phyloP scores from a whole-genome alignment of 768 basidiomycete genomes.

The Mycena pura region DNA sequence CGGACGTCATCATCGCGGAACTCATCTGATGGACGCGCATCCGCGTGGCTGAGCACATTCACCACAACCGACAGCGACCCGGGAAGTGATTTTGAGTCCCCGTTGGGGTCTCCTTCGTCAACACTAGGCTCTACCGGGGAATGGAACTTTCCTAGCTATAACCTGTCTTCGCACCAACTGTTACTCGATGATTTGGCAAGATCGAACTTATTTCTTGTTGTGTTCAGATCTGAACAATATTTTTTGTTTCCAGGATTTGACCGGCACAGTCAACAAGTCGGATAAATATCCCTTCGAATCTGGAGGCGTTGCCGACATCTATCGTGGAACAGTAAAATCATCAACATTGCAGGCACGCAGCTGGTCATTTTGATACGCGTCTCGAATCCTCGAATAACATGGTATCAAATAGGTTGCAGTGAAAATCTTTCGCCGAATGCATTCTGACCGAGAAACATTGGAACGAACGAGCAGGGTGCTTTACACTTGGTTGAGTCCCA shows the following conservation, averaged over 20 bases:
- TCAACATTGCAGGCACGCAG: neutral
- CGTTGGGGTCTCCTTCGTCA: neutral
- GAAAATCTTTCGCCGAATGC: conserved; percentile 17
- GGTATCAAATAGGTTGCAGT: conserved; percentile 5
- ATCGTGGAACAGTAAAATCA: neutral
- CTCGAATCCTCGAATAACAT: neutral
- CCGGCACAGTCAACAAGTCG: neutral
- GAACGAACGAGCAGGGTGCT: conserved; percentile 11
- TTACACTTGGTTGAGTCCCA: neutral
- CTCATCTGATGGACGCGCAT: too few species aligned
- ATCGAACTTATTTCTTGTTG: neutral
- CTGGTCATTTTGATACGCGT: neutral
- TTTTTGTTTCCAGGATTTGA: conserved; percentile 2
- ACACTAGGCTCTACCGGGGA: neutral
- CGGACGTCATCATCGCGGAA: too few species aligned
- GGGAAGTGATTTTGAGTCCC: neutral
- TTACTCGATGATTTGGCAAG: neutral
- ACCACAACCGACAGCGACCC: conserved; percentile 3
- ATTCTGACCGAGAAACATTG: conserved; percentile 2
- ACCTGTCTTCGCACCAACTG: neutral
- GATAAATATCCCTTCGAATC: conserved; percentile 15
- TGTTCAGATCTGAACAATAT: neutral
- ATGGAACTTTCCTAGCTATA: neutral
- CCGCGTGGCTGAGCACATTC: conserved; percentile 3
- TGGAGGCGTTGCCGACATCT: conserved; percentile 14